phyloP scores from a whole-genome alignment of 805 yeast species.

The Starmera caribaea region DNA sequence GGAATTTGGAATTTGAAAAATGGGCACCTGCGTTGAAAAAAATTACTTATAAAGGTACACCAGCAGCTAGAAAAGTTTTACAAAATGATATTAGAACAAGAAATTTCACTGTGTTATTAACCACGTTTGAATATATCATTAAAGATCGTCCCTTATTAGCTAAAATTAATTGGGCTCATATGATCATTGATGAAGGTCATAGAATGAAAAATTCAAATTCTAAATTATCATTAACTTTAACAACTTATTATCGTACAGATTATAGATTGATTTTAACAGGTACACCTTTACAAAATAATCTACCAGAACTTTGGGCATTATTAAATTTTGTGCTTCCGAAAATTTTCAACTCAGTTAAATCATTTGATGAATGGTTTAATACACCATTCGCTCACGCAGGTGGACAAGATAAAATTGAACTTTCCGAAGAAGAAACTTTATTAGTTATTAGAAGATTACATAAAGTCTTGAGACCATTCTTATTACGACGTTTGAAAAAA shows the following conservation, averaged over 20 bases:
- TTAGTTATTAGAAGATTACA: slow-evolving; percentile 79
- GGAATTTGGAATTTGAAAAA: slow-evolving; percentile 79
- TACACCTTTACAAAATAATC: slow-evolving; percentile 78
- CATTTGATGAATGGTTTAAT: slow-evolving; percentile 86
- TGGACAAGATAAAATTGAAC: slow-evolving; percentile 66
- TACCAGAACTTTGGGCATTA: slow-evolving; percentile 82
- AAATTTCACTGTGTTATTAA: slow-evolving; percentile 65
- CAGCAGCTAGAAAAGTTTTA: slow-evolving; percentile 56
- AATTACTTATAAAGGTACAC: slow-evolving; percentile 71
- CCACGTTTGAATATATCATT: slow-evolving; percentile 76
- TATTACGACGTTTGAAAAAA: slow-evolving; percentile 73
- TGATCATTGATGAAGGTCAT: slow-evolving; percentile 90
- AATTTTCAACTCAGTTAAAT: slow-evolving; percentile 75
- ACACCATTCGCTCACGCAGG: slow-evolving; percentile 86
- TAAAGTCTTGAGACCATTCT: slow-evolving; percentile 77
- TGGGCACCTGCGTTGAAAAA: slow-evolving; percentile 80
- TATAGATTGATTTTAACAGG: slow-evolving; percentile 78
- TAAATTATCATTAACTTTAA: slow-evolving; percentile 61
- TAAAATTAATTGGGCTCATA: slow-evolving; percentile 70
- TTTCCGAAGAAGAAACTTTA: slow-evolving; percentile 79
- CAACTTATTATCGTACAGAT: slow-evolving; percentile 63
- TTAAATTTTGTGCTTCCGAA: slow-evolving; percentile 76
- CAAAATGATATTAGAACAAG: slow-evolving; percentile 58
- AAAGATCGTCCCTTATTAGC: slow-evolving; percentile 64
- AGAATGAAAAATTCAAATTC: slow-evolving; percentile 77